phyloP scores from a whole-genome alignment of 352 stramenopile species.

The Phytophthora capsici region DNA sequence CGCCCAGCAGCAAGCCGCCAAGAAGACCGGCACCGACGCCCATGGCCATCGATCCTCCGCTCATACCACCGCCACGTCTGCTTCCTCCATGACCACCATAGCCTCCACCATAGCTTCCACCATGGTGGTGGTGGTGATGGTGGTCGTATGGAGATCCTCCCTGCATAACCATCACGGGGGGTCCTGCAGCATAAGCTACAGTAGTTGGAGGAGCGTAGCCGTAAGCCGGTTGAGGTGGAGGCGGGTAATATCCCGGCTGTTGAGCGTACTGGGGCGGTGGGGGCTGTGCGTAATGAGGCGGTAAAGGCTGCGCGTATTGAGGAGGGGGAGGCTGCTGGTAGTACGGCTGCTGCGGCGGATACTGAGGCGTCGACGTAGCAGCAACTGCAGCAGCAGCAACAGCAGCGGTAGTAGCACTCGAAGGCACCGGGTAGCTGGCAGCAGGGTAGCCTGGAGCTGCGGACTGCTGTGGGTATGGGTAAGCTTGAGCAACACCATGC shows the following conservation, averaged over 20 bases:
- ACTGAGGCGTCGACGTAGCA: slow-evolving; percentile 25
- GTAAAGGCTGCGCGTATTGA: slow-evolving; percentile 38
- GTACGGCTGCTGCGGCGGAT: slow-evolving; percentile 44
- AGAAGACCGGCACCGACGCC: slow-evolving; percentile 77
- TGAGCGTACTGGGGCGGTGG: slow-evolving; percentile 36
- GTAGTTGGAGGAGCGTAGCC: slow-evolving; percentile 33
- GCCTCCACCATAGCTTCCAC: slow-evolving; percentile 20
- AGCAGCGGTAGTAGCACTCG: slow-evolving; percentile 11
- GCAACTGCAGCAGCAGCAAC: slow-evolving; percentile 29
- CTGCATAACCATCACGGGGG: slow-evolving; percentile 40
- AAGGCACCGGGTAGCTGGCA: slow-evolving; percentile 21
- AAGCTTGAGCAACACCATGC: slow-evolving; percentile 30
- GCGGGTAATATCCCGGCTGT: slow-evolving; percentile 45
- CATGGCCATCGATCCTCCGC: slow-evolving; percentile 59
- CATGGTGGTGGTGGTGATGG: slow-evolving; percentile 46
- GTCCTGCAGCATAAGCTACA: slow-evolving; percentile 43
- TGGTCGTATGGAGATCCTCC: slow-evolving; percentile 27
- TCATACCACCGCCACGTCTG: slow-evolving; percentile 33
- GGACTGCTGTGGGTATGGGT: slow-evolving; percentile 43
- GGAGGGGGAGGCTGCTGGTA: slow-evolving; percentile 43
- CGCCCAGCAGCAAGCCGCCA: slow-evolving; percentile 78
- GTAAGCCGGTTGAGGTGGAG: slow-evolving; percentile 29
- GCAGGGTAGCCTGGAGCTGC: slow-evolving; percentile 26
- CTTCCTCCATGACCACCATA: slow-evolving; percentile 21
- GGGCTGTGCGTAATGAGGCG: slow-evolving; percentile 37